Conservation (phyloP, 805 yeast species). For the Zygotorulaspora sp. region DNA sequence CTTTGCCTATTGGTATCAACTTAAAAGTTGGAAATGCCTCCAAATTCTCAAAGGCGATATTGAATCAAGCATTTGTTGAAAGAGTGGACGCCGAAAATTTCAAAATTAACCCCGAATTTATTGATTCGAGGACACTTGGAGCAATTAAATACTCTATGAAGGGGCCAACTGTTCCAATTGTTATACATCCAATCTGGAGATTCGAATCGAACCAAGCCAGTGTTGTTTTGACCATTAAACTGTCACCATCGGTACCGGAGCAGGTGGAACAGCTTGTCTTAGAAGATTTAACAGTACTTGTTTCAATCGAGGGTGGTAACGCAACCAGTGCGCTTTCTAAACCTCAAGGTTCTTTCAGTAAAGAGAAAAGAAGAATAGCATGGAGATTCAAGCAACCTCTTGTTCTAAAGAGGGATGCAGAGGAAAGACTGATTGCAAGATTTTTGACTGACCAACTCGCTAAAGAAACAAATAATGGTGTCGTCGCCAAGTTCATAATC, state of each 20-base stretch:
- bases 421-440: constrained; percentile 77
- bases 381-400: constrained; percentile 63
- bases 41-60: constrained; percentile 42
- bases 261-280: constrained; percentile 33
- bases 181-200: constrained; percentile 82
- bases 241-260: constrained; percentile 36
- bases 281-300: constrained; percentile 39
- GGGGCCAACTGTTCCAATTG: constrained; percentile 56
- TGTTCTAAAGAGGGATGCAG: constrained; percentile 37
- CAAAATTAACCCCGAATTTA: constrained; percentile 45
- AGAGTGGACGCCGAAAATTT: constrained; percentile 43
- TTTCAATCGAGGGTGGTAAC: constrained; percentile 60
- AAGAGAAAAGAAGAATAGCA: constrained; percentile 77
- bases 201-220: constrained; percentile 81
- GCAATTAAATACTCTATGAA: constrained; percentile 71
- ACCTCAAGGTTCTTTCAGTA: constrained; percentile 88
- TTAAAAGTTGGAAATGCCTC: constrained; percentile 42
- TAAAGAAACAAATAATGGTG: constrained; percentile 68
- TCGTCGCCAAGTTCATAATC: constrained; percentile 60
- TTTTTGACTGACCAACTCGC: constrained; percentile 72
- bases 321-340: constrained; percentile 75
- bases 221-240: constrained; percentile 61
- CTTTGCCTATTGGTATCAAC: constrained; percentile 42
- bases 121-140: constrained; percentile 64
- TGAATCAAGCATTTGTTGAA: constrained; percentile 52